These are phyloP conservation scores for Pugionium cornutum DNA, from an alignment of 345 rosid genomes.

Conservation along the genomic window DNA sequence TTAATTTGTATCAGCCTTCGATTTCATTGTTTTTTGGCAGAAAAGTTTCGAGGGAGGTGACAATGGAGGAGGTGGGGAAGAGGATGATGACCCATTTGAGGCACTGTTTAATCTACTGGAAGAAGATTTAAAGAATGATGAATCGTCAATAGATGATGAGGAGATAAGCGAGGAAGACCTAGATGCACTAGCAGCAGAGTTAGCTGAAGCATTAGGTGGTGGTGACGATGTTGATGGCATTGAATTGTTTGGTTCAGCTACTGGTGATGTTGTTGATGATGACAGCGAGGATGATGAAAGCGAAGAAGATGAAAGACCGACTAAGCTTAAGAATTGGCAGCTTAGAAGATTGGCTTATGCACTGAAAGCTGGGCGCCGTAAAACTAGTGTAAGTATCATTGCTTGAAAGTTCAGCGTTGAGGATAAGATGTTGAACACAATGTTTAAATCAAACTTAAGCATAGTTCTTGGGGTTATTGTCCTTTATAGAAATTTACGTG, in stretches of 20 bases:
- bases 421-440: not conserved
- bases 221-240: constrained; percentile 46
- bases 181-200: constrained; percentile 62
- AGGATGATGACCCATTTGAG: constrained; percentile 79
- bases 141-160: constrained; percentile 46
- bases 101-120: constrained; percentile 65
- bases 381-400: constrained; percentile 62
- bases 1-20: not conserved
- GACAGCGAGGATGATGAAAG: constrained; percentile 48
- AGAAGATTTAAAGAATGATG: constrained; percentile 65
- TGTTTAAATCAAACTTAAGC: not conserved
- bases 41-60: constrained; percentile 31
- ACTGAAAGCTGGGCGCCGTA: constrained; percentile 76
- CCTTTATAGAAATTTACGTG: not conserved
- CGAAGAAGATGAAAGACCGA: constrained; percentile 53
- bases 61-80: constrained; percentile 44
- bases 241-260: constrained; percentile 36
- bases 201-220: constrained; percentile 62
- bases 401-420: constrained; percentile 14
- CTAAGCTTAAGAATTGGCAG: constrained; percentile 84
- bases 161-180: constrained; percentile 75
- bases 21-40: constrained; percentile 26
- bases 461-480: not conserved
- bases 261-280: constrained; percentile 34
- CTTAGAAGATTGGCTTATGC: constrained; percentile 77